Evolutionary conservation across 2,329 filamentous ascomycete genomes (phyloP), one percentile per base, ranked within the genome.

Genomic region (Xylariales sp.): DNA sequence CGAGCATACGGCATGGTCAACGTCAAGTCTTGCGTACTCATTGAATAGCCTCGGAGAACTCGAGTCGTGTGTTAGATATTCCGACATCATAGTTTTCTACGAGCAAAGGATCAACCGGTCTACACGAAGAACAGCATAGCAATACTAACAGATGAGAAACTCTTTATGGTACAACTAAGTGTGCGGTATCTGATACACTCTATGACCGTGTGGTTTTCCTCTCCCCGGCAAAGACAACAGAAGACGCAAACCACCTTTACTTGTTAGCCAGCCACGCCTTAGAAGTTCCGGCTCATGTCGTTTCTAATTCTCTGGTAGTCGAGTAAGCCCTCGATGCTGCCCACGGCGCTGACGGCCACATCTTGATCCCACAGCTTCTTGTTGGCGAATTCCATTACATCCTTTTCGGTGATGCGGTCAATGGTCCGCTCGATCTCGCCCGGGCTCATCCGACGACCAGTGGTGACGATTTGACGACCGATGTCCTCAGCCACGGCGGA

Each of bases 401-500:
- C 88, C 77, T 94, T 94, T 70, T 90, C 89, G 51, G 88, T 88
- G 62, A 98, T 91, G 56, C 73, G 76, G 60, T 90, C 84, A 56
- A 98, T 88, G 54, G 84, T 81, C 58, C 88, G 82, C 81, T 98
- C 93, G 52, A 98, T 91, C 77, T 98, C 93, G 66, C 86, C 85
- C 46, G 93, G 88, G 63, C 74, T 82, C 80, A 94, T 85, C 53
- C 91, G 84, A 59, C 90, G 86, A 63, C 93, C 93, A 45, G 93
- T 97, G 61, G 90, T 97, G 73, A 98, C 83, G 70, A 98, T 89
- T 74, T 98, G 93, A 68, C 93, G 88, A 61, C 93, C 93, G 66
- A 98, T 95, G 65, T 98, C 93, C 77, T 98, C 93, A 47, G 93
- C 93, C 42, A 96, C 85, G 57, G 93, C 89, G 36, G 93, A 97